A percentile compares a stretch with the other conserved stretches of the same genome.
Conservation (phyloP, 768 basidiomycete species). For the Rubroboletus pulcherrimus region DNA sequence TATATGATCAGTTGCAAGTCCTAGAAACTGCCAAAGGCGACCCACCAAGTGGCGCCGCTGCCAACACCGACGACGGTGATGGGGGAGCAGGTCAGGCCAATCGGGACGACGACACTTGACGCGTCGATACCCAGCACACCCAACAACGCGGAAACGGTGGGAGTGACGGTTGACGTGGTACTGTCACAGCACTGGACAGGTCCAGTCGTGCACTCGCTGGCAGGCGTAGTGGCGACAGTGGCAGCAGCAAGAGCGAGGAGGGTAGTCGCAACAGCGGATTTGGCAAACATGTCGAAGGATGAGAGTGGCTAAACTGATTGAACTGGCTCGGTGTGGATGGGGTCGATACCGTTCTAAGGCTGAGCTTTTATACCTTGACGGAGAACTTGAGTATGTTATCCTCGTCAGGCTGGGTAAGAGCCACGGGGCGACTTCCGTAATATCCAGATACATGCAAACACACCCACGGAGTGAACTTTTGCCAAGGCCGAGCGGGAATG, state of each 20-base stretch:
- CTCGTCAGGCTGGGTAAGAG: not conserved
- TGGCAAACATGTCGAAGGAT: not conserved
- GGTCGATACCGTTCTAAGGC: not conserved
- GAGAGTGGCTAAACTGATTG: not conserved
- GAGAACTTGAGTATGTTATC: not conserved
- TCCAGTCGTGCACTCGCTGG: not conserved
- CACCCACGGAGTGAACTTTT: too few species aligned
- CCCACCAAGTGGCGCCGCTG: not conserved
- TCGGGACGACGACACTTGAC: not conserved
- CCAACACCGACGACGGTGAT: not conserved
- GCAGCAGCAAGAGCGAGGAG: conserved; percentile 2
- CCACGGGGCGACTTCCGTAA: not conserved
- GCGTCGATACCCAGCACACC: not conserved
- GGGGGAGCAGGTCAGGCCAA: not conserved
- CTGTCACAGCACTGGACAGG: not conserved
- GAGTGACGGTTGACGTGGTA: not conserved
- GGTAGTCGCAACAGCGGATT: not conserved
- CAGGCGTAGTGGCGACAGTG: not conserved
- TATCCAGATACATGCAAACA: not conserved
- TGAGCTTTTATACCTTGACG: not conserved
- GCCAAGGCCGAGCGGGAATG: too few species aligned
- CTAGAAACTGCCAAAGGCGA: not conserved
- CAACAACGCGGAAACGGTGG: not conserved
- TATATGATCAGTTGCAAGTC: not conserved
- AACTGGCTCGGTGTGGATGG: not conserved